Base-by-base conservation (phyloP, 306 rosid species). In the Delonix regia region DNA sequence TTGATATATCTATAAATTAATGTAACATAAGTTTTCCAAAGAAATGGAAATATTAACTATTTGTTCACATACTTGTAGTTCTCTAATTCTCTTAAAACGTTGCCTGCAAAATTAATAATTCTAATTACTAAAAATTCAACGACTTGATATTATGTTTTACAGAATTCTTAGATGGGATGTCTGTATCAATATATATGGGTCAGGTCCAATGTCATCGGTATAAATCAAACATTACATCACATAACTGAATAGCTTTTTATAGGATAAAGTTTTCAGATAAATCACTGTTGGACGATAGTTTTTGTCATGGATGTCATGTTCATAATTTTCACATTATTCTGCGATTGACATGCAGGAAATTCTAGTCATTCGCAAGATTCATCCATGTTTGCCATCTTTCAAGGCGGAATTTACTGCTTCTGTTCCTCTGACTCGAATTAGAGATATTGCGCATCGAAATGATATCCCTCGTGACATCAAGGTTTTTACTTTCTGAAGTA, bases 361-460 rank as follows among this genome's bases (percentile, higher is more conserved):
- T 69, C 94, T 95, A 67, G 86, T 95, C 82, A 64, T 91, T 70
- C 94, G 93, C 22, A 95, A 95, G 86, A 90, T 91, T 76, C 99
- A 95, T 85, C 97, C 98, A 48, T 95, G 98, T 85, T 83, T 95
- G 67, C 99, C 98, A 73, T 95, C 99, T 83, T 93, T 95, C 84
- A 95, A 95, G 85, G 97, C 99, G 55, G 99, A 95, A 84, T 95
- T 95, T 82, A 95, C 99, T 69, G 97, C 99, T 52, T 93, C 99
- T 77, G 99, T 95, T 69, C 98, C 99, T 68, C 82, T 95, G 64
- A 95, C 98, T 73, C 91, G 99, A 76, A 95, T 95, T 78, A 87
- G 99, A 84, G 99, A 95, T 83, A 93, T 95, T 89, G 99, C 99
- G 84, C 99, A 95, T 78, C 88, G 98, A 78, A 88, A 87, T 84